Conservation (phyloP, 257 asterid species). For the Ilex asprella region DNA sequence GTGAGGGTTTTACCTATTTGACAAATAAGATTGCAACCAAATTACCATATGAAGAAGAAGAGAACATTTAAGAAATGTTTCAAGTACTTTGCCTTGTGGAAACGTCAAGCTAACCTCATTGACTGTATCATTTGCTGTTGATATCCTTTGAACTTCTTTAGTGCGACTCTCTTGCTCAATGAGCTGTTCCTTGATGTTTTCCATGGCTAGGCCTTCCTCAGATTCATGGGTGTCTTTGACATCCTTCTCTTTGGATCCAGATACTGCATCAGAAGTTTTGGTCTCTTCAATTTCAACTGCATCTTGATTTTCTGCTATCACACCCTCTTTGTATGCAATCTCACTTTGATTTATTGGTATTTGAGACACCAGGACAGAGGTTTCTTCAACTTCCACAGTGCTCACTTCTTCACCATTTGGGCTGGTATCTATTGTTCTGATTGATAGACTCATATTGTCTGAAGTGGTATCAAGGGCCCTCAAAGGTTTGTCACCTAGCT, state of each 20-base stretch:
- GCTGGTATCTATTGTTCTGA: constrained; percentile 1
- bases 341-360: constrained; percentile 4
- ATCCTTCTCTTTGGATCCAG: constrained; percentile 11
- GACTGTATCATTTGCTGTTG: too few species aligned
- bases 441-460: constrained; percentile 19
- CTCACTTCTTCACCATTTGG: constrained; percentile 17
- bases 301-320: constrained; percentile 8
- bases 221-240: constrained; percentile 3
- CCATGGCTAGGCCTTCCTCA: constrained; percentile 1
- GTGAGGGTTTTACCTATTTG: too few species aligned
- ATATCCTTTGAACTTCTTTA: too few species aligned
- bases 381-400: constrained; percentile 8
- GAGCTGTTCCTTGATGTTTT: not conserved
- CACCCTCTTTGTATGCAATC: not conserved
- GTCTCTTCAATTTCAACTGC: constrained; percentile 19
- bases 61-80: not conserved
- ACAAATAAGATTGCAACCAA: too few species aligned
- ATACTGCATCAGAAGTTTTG: constrained; percentile 1
- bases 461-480: constrained; percentile 10
- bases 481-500: constrained; percentile 14
- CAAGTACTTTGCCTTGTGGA: too few species aligned
- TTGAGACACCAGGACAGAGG: constrained; percentile 1
- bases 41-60: constrained; percentile 6
- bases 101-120: constrained; percentile 1
- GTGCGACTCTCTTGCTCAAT: too few species aligned